Conservation (phyloP, 768 basidiomycete genomes). For the Trametes cingulata region DNA sequence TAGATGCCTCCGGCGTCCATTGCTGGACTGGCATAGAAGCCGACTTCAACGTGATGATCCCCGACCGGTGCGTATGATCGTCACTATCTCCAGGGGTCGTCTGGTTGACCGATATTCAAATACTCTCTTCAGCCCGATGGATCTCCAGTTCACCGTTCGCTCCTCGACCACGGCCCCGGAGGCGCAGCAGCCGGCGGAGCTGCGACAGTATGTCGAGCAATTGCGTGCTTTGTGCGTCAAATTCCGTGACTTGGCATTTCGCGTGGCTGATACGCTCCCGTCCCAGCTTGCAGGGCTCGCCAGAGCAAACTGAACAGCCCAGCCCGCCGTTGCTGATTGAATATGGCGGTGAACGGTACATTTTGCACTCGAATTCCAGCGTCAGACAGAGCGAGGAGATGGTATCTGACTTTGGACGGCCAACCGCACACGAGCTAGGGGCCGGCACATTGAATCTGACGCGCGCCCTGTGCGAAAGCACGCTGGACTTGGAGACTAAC, state of each 20-base stretch:
- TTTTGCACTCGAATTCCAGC: conserved; percentile 48
- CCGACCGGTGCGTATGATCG: conserved; percentile 48
- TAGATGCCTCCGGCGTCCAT: conserved; percentile 16
- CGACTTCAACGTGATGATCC: conserved; percentile 52
- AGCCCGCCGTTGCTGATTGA: conserved; percentile 47
- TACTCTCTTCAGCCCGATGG: conserved; percentile 48
- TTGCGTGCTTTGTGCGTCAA: conserved; percentile 46
- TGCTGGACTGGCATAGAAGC: conserved; percentile 42
- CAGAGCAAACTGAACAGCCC: conserved; percentile 39
- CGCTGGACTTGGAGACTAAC: conserved; percentile 54
- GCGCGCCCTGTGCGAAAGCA: conserved; percentile 41
- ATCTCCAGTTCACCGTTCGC: conserved; percentile 51
- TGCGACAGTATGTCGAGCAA: conserved; percentile 43
- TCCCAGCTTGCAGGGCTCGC: conserved; percentile 38
- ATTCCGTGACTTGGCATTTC: background rate
- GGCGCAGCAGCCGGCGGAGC: conserved; percentile 40
- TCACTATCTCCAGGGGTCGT: background rate
- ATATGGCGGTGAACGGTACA: conserved; percentile 41
- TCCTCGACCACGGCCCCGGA: conserved; percentile 32
- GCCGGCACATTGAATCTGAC: background rate
- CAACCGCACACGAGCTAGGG: background rate
- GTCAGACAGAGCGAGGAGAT: conserved; percentile 46
- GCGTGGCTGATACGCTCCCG: background rate
- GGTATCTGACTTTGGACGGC: conserved; percentile 1
- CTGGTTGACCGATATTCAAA: conserved; percentile 10